These are phyloP conservation scores for Fusarium sp. DNA, from an alignment of 2,329 filamentous ascomycete genomes.

Conservation along the genomic window DNA sequence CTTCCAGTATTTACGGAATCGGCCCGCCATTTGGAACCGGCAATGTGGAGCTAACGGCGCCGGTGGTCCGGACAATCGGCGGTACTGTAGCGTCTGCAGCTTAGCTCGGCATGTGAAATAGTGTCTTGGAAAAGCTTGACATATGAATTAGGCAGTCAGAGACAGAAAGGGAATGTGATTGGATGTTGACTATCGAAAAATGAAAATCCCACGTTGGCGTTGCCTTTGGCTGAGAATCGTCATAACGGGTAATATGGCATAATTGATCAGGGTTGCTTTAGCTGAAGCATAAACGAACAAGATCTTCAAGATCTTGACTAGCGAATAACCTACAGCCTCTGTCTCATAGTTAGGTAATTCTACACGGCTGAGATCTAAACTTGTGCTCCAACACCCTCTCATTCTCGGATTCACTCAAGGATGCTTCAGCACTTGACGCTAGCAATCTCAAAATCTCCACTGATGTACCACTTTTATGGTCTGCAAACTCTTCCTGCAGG, in stretches of 20 bases:
- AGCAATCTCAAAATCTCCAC: conserved; percentile 14
- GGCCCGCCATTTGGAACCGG: conserved; percentile 9
- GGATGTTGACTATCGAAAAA: background rate
- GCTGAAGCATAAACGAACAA: conserved; percentile 1
- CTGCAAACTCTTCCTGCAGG: conserved; percentile 19
- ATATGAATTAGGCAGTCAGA: background rate
- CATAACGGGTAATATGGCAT: conserved; percentile 31
- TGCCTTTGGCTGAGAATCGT: conserved; percentile 18
- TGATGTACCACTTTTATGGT: conserved; percentile 33
- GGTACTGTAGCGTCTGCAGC: conserved; percentile 2
- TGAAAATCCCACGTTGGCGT: conserved; percentile 14
- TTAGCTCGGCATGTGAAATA: conserved; percentile 1
- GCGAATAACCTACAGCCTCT: conserved; percentile 1
- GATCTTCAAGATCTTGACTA: conserved; percentile 1
- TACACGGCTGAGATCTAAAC: background rate
- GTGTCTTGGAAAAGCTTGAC: background rate
- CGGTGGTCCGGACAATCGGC: conserved; percentile 17
- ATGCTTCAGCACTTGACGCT: conserved; percentile 7
- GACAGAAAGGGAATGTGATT: conserved; percentile 8
- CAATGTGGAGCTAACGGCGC: conserved; percentile 19
- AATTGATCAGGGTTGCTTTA: conserved; percentile 10
- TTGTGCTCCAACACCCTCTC: background rate
- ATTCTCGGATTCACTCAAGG: background rate
- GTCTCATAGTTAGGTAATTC: background rate
- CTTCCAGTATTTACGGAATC: background rate